Conservation (phyloP, 2,329 filamentous ascomycete genomes). For the Metarhizium brunneum region DNA sequence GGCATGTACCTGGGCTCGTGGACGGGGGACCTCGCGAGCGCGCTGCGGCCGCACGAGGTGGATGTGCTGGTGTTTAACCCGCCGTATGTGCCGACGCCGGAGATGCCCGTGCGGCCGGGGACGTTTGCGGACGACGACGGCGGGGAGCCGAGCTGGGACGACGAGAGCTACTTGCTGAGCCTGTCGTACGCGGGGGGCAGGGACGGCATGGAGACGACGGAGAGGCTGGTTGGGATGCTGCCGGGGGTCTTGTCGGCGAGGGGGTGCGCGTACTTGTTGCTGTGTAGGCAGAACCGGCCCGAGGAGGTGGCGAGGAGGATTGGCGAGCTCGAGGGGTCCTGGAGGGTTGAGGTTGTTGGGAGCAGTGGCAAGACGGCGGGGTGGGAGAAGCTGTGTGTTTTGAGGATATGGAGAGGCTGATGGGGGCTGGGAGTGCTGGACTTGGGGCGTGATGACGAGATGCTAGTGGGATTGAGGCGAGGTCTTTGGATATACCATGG, state of each 20-base stretch:
- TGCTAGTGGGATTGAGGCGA: too few relatives aligned
- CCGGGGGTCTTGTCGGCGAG: constrained; percentile 51
- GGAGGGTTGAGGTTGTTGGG: constrained; percentile 71
- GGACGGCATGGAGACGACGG: constrained; percentile 91
- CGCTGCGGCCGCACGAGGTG: constrained; percentile 47
- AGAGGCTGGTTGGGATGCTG: constrained; percentile 63
- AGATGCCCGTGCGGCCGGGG: constrained; percentile 49
- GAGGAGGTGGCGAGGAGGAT: constrained; percentile 60
- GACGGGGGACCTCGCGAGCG: constrained; percentile 59
- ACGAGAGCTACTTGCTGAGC: constrained; percentile 73
- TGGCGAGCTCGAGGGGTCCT: constrained; percentile 41
- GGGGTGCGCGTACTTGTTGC: constrained; percentile 80
- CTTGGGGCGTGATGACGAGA: too few relatives aligned
- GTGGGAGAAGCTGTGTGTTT: constrained; percentile 87
- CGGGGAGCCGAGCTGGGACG: constrained; percentile 48
- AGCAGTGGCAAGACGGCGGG: constrained; percentile 80
- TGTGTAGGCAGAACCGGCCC: constrained; percentile 87
- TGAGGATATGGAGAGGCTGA: constrained; percentile 66
- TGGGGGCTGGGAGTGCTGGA: not conserved
- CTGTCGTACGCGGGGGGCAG: constrained; percentile 81
- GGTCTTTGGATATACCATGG: too few relatives aligned
- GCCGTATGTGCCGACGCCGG: constrained; percentile 84
- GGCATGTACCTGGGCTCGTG: constrained; percentile 55
- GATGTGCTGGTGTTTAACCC: constrained; percentile 95
- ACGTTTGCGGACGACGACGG: constrained; percentile 13